Percentiles rank a stretch among this genome's conserved stretches.
phyloP scores from a whole-genome alignment of 306 rosid genomes.

The Fagus crenata region DNA sequence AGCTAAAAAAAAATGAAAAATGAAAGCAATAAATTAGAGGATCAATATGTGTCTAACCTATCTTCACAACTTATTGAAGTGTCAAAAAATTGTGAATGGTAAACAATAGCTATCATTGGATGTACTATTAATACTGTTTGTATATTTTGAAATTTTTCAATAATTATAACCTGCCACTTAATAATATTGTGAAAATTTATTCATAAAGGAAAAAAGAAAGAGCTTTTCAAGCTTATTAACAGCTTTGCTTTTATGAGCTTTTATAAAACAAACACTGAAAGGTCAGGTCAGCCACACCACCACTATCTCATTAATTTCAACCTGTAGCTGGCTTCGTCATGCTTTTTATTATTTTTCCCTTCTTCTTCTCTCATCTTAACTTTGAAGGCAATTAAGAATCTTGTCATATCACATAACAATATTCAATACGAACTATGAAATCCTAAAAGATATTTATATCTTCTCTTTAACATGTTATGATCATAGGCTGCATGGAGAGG shows the following conservation, averaged over 20 bases:
- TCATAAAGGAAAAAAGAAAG: too few relatives aligned
- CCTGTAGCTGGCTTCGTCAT: not conserved
- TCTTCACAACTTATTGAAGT: too few relatives aligned
- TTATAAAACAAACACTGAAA: not conserved
- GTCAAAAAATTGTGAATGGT: too few relatives aligned
- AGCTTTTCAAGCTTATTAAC: not conserved
- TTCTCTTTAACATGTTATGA: conserved; percentile 16
- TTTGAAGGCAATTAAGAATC: conserved; percentile 39
- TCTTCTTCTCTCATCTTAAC: conserved; percentile 22
- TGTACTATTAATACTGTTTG: too few relatives aligned
- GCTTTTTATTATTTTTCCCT: not conserved
- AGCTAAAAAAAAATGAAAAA: not conserved
- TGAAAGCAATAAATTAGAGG: too few relatives aligned
- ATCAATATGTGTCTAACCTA: too few relatives aligned
- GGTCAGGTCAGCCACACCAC: not conserved
- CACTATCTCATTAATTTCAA: not conserved
- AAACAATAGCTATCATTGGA: too few relatives aligned
- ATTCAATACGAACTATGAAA: conserved; percentile 12
- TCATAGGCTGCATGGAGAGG: conserved; percentile 19
- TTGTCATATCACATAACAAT: conserved; percentile 30
- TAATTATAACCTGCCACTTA: too few relatives aligned
- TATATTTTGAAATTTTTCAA: too few relatives aligned
- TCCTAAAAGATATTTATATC: conserved; percentile 23
- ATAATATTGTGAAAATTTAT: too few relatives aligned
- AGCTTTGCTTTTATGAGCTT: not conserved